phyloP scores from a whole-genome alignment of 495 filamentous ascomycete species.

The Wilcoxina mikolae region DNA sequence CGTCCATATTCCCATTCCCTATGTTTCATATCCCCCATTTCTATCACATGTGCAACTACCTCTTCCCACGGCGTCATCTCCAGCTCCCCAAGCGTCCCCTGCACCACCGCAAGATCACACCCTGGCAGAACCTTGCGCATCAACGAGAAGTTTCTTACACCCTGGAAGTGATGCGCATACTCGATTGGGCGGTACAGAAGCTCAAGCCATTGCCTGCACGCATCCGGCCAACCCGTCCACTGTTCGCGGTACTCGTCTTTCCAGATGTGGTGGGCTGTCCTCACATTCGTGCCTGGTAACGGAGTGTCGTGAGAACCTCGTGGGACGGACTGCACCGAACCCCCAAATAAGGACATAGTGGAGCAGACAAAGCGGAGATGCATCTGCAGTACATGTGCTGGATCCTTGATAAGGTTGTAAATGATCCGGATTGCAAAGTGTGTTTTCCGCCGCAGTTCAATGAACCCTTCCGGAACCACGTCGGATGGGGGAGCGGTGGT shows the following conservation, averaged over 20 bases:
- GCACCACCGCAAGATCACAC: background rate
- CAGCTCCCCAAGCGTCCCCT: background rate
- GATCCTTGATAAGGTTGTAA: background rate
- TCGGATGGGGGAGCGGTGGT: background rate
- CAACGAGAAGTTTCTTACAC: background rate
- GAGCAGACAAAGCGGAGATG: background rate
- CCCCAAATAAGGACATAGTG: background rate
- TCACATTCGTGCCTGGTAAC: background rate
- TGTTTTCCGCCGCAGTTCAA: background rate
- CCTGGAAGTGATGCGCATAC: background rate
- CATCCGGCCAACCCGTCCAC: background rate
- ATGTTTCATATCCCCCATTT: background rate
- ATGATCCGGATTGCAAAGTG: background rate
- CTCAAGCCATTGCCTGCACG: background rate
- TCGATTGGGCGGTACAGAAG: background rate
- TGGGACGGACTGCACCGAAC: background rate
- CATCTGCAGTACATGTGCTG: background rate
- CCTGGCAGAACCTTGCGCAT: background rate
- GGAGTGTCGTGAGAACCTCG: background rate
- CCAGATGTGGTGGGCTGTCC: too few species aligned
- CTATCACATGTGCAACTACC: background rate
- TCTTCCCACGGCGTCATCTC: background rate
- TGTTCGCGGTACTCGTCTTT: background rate
- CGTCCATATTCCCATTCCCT: background rate
- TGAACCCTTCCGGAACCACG: background rate